phyloP scores from a whole-genome alignment of 257 asterid genomes.

The Solanum sejunctum region DNA sequence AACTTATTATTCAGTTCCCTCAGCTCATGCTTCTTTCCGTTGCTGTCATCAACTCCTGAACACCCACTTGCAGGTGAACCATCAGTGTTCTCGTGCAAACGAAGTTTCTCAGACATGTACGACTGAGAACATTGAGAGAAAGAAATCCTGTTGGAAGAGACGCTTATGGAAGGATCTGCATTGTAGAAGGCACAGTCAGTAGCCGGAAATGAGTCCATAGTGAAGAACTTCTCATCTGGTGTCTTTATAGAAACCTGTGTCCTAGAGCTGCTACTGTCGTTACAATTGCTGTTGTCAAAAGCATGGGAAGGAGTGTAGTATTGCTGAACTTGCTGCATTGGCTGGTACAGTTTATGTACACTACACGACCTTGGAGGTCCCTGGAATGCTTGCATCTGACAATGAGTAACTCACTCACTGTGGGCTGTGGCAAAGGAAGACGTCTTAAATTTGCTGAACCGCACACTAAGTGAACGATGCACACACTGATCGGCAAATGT shows the following conservation, averaged over 20 bases:
- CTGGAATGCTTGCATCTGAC: constrained; percentile 60
- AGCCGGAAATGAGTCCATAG: constrained; percentile 70
- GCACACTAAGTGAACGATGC: background rate
- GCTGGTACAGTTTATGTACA: constrained; percentile 26
- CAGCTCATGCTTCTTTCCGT: constrained; percentile 47
- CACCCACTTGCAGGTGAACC: constrained; percentile 85
- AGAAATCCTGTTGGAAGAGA: constrained; percentile 55
- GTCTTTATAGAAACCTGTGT: constrained; percentile 35
- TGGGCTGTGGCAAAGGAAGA: background rate
- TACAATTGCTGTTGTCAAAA: constrained; percentile 23
- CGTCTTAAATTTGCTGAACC: background rate
- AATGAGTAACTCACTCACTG: background rate
- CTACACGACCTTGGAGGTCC: constrained; percentile 34
- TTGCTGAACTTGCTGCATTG: constrained; percentile 38
- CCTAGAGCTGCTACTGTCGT: constrained; percentile 34
- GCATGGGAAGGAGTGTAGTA: constrained; percentile 33
- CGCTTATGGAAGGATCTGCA: constrained; percentile 53
- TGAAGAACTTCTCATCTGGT: constrained; percentile 50
- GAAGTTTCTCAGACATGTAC: constrained; percentile 40
- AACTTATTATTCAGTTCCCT: constrained; percentile 54
- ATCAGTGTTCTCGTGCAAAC: constrained; percentile 33
- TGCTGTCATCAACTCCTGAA: constrained; percentile 65
- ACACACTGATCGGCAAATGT: background rate
- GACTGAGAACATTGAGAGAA: constrained; percentile 75
- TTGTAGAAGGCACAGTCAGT: constrained; percentile 17